Evolutionary conservation across 495 filamentous ascomycete genomes (phyloP).

Genomic region (Xylaria nigripes): DNA sequence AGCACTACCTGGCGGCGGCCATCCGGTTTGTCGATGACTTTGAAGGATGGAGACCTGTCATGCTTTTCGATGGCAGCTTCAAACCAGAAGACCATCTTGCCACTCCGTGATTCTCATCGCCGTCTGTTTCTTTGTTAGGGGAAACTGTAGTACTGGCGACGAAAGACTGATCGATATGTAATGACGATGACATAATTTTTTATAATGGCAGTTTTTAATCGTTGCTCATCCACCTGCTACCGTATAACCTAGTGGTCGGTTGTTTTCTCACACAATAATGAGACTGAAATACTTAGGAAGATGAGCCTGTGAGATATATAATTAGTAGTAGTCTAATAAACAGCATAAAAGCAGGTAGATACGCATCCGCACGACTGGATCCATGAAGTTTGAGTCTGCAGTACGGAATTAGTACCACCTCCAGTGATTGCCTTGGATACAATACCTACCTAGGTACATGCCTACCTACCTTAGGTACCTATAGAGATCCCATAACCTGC

Average conservation of each 20-base stretch:
- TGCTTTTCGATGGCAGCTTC: neutral
- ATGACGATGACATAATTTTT: neutral
- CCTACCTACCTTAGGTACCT: no score
- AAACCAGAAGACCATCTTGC: neutral
- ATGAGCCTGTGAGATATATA: no score
- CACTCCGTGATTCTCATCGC: neutral
- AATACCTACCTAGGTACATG: no score
- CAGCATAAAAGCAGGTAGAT: no score
- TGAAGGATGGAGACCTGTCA: conserved; percentile 52
- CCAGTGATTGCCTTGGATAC: no score
- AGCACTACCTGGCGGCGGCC: conserved; percentile 69
- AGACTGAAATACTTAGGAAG: neutral
- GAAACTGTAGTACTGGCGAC: neutral
- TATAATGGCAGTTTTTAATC: no score
- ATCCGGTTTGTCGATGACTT: conserved; percentile 75
- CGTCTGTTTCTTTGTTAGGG: neutral
- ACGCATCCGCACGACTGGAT: no score
- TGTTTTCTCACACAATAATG: neutral
- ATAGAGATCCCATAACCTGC: no score
- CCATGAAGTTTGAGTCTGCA: no score
- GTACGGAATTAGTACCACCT: no score
- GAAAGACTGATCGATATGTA: neutral
- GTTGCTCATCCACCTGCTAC: neutral
- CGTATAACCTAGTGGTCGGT: no score
- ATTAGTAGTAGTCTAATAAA: no score